phyloP scores from a whole-genome alignment of 78 protist species.

The Dictyostelium capitatum region DNA sequence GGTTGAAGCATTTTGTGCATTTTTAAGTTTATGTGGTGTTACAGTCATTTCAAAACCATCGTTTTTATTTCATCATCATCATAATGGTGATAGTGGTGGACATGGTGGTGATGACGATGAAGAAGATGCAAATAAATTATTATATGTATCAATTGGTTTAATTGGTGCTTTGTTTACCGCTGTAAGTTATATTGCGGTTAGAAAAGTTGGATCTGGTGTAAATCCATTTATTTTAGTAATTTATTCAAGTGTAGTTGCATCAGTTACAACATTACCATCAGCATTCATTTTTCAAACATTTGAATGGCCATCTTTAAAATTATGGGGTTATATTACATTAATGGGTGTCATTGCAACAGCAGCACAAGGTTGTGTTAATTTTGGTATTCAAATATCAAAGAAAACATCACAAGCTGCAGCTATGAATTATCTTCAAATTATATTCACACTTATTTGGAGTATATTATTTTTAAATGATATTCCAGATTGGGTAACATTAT shows the following conservation, averaged over 20 bases:
- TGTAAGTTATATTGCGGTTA: slow-evolving; percentile 38
- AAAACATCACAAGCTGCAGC: slow-evolving; percentile 55
- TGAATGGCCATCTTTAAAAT: slow-evolving; percentile 15
- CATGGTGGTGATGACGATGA: background rate
- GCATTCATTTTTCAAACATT: slow-evolving; percentile 10
- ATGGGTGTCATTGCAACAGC: slow-evolving; percentile 17
- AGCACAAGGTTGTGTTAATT: slow-evolving; percentile 47
- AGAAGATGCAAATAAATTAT: background rate
- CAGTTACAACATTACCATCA: background rate
- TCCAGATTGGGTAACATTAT: background rate
- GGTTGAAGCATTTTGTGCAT: slow-evolving; percentile 62
- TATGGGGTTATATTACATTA: slow-evolving; percentile 23
- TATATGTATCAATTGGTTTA: slow-evolving; percentile 39
- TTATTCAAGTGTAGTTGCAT: slow-evolving; percentile 6
- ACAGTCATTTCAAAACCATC: slow-evolving; percentile 49
- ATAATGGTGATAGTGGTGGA: background rate
- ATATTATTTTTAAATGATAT: background rate
- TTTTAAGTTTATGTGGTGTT: slow-evolving; percentile 36
- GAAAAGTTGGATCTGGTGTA: slow-evolving; percentile 53
- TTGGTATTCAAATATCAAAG: slow-evolving; percentile 54
- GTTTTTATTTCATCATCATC: slow-evolving; percentile 22
- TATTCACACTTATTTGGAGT: slow-evolving; percentile 63
- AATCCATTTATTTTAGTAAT: slow-evolving; percentile 61
- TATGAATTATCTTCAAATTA: slow-evolving; percentile 57
- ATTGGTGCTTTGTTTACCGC: slow-evolving; percentile 47